Percentiles rank a stretch among this genome's conserved stretches.
phyloP scores from a whole-genome alignment of 768 basidiomycete genomes.

The Tylopilus subfusipes region DNA sequence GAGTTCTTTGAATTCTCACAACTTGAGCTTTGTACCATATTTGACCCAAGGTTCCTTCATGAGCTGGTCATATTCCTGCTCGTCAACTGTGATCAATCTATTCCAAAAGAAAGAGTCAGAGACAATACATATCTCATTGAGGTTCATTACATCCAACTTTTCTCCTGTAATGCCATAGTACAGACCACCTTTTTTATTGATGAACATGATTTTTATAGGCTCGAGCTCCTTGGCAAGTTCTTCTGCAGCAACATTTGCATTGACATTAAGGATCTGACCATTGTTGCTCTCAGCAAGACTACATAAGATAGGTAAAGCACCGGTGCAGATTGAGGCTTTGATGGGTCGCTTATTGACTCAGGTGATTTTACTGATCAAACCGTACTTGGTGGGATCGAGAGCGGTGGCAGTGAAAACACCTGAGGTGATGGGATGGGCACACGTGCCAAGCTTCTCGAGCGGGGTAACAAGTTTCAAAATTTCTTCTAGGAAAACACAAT shows the following conservation, averaged over 20 bases:
- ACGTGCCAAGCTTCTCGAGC: slow-evolving; percentile 90
- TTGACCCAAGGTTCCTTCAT: slow-evolving; percentile 99
- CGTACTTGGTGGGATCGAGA: slow-evolving; percentile 92
- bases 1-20: slow-evolving; percentile 98
- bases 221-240: too few relatives aligned
- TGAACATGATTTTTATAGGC: too few relatives aligned
- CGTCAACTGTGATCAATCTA: neutral
- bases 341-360: slow-evolving; percentile 93
- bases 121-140: slow-evolving; percentile 71
- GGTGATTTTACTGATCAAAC: too few relatives aligned
- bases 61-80: too few relatives aligned
- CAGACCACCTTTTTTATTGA: too few relatives aligned
- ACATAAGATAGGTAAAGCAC: slow-evolving; percentile 93
- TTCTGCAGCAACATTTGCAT: slow-evolving; percentile 97
- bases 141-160: slow-evolving; percentile 94
- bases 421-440: slow-evolving; percentile 97
- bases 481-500: slow-evolving; percentile 95
- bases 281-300: too few relatives aligned
- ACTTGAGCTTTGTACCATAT: slow-evolving; percentile 97
- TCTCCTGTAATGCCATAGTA: too few relatives aligned
- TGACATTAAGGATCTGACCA: slow-evolving; percentile 97
- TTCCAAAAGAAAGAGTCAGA: neutral
- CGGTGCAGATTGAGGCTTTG: slow-evolving; percentile 94
- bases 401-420: slow-evolving; percentile 99
- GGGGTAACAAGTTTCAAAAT: slow-evolving; percentile 93